Percentiles rank a stretch among this genome's conserved stretches.
Conservation (phyloP, 2,329 filamentous ascomycete genomes). For the Ceratocystis cacaofunesta region DNA sequence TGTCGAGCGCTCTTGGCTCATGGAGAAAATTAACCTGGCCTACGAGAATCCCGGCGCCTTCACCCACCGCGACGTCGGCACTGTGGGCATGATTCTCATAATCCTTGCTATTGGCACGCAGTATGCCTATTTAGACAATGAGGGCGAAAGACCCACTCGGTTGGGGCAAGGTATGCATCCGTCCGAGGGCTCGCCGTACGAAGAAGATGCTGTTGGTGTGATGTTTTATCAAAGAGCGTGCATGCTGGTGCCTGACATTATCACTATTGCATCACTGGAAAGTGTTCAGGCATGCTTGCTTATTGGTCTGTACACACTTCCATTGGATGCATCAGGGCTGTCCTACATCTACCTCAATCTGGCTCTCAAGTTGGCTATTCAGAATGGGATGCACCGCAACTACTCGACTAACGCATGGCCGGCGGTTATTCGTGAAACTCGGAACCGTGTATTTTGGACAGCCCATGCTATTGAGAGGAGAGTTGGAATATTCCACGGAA, state of each 20-base stretch:
- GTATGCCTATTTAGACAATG: constrained; percentile 32
- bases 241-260: constrained; percentile 40
- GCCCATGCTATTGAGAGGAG: constrained; percentile 41
- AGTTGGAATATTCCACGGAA: constrained; percentile 40
- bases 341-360: constrained; percentile 43
- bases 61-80: constrained; percentile 28
- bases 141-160: constrained; percentile 17
- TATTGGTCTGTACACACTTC: constrained; percentile 40
- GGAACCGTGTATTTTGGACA: constrained; percentile 44
- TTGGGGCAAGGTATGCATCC: constrained; percentile 18
- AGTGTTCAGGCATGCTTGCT: constrained; percentile 44
- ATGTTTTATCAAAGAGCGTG: constrained; percentile 42
- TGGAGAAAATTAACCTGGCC: constrained; percentile 27
- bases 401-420: constrained; percentile 34
- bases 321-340: constrained; percentile 40
- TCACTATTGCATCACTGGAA: constrained; percentile 39
- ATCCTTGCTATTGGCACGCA: constrained; percentile 37
- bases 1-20: constrained; percentile 31
- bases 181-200: constrained; percentile 23
- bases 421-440: constrained; percentile 34
- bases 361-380: constrained; percentile 41
- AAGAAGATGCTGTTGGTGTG: constrained; percentile 39
- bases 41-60: constrained; percentile 28
- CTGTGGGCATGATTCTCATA: constrained; percentile 32
- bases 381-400: constrained; percentile 44